Percentiles rank a stretch among this genome's conserved stretches.
These are phyloP conservation scores for Pseudogymnoascus sp. DNA, from an alignment of 2,329 filamentous ascomycete genomes.

Conservation along the genomic window DNA sequence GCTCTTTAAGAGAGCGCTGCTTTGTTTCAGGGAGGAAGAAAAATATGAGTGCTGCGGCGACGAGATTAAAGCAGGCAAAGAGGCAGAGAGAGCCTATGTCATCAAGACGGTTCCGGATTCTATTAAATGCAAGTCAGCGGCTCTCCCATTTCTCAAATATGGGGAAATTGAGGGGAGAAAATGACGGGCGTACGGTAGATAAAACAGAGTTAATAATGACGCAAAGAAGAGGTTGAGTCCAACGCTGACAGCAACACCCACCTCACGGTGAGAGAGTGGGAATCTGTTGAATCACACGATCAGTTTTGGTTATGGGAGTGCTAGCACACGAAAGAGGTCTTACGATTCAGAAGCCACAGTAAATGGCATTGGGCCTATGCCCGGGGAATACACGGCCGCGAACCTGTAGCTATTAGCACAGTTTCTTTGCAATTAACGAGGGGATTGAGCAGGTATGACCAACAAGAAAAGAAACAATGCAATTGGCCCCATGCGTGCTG, in stretches of 20 bases:
- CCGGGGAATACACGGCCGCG: slow-evolving; percentile 44
- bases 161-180: slow-evolving; percentile 9
- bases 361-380: slow-evolving; percentile 52
- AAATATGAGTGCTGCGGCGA: slow-evolving; percentile 39
- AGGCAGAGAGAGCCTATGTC: slow-evolving; percentile 35
- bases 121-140: slow-evolving; percentile 18
- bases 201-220: slow-evolving; percentile 37
- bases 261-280: slow-evolving; percentile 40
- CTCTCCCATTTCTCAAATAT: slow-evolving; percentile 13
- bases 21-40: slow-evolving; percentile 46
- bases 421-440: neutral
- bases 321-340: neutral
- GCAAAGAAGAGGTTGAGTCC: slow-evolving; percentile 40
- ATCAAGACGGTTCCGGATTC: slow-evolving; percentile 13
- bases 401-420: neutral
- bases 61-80: slow-evolving; percentile 38
- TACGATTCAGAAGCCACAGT: slow-evolving; percentile 37
- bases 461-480: slow-evolving; percentile 25
- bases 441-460: neutral
- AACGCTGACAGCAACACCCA: slow-evolving; percentile 40
- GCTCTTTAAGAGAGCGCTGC: slow-evolving; percentile 42
- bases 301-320: neutral
- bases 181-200: slow-evolving; percentile 11
- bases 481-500: slow-evolving; percentile 39
- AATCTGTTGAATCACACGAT: slow-evolving; percentile 27